Evolutionary conservation across 805 yeast genomes (phyloP).

Genomic region (Cyberlindnera euphorbiiphila): DNA sequence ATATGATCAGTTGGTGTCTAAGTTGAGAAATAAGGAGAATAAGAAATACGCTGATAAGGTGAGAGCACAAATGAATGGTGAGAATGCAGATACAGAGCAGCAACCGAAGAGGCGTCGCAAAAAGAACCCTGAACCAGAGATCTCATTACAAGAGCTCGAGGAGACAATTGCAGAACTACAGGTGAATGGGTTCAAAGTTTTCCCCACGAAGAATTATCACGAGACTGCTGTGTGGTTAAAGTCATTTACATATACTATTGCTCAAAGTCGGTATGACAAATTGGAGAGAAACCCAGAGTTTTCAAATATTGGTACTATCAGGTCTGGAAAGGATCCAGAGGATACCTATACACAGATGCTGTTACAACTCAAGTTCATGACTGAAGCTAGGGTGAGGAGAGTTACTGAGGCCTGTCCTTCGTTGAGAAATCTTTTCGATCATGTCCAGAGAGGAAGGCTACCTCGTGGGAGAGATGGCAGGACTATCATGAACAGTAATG

Average conservation of each 20-base stretch:
- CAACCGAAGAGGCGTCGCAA: slow-evolving; percentile 2
- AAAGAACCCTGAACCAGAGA: slow-evolving; percentile 6
- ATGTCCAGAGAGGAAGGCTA: slow-evolving; percentile 31
- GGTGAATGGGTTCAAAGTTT: slow-evolving; percentile 45
- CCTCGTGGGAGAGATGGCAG: slow-evolving; percentile 42
- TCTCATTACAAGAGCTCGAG: slow-evolving; percentile 33
- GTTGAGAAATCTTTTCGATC: slow-evolving; percentile 31
- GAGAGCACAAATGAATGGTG: slow-evolving; percentile 16
- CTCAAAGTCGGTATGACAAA: slow-evolving; percentile 51
- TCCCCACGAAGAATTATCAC: slow-evolving; percentile 42
- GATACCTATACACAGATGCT: slow-evolving; percentile 48
- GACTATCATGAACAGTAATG: slow-evolving; percentile 45
- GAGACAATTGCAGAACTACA: slow-evolving; percentile 42
- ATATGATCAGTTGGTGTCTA: slow-evolving; percentile 42
- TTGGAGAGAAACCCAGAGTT: slow-evolving; percentile 49
- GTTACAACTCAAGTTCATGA: slow-evolving; percentile 55
- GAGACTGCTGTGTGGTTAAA: slow-evolving; percentile 52
- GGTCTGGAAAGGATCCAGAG: slow-evolving; percentile 46
- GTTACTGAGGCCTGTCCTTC: slow-evolving; percentile 39
- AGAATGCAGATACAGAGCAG: neutral
- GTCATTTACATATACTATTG: slow-evolving; percentile 54
- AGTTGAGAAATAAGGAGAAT: slow-evolving; percentile 43
- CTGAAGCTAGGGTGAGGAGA: slow-evolving; percentile 45
- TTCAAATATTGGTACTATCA: slow-evolving; percentile 51
- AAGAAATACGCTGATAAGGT: slow-evolving; percentile 39